Conservation (phyloP, 768 basidiomycete species). For the Lentinula sp. region DNA sequence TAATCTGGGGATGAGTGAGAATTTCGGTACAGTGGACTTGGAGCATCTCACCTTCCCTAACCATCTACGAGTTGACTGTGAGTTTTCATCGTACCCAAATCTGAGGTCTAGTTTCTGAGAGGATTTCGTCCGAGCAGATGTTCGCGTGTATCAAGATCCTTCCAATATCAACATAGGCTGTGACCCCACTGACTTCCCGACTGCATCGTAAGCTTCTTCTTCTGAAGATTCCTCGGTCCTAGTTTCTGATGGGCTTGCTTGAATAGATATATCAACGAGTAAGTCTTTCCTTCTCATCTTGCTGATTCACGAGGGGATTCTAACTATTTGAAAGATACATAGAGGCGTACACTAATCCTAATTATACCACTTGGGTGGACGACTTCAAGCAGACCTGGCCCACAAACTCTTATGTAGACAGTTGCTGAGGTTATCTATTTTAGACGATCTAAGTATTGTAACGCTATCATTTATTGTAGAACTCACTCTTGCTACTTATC, state of each 20-base stretch:
- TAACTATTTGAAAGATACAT: slow-evolving; percentile 26
- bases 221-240: neutral
- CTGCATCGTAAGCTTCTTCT: slow-evolving; percentile 33
- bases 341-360: slow-evolving; percentile 53
- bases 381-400: slow-evolving; percentile 43
- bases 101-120: neutral
- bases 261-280: slow-evolving; percentile 51
- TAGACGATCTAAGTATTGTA: neutral
- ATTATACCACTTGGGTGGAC: slow-evolving; percentile 36
- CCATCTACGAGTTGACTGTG: slow-evolving; percentile 35
- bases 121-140: slow-evolving; percentile 11
- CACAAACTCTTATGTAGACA: slow-evolving; percentile 40
- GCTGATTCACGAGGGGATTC: neutral
- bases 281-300: slow-evolving; percentile 13
- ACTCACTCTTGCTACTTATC: neutral
- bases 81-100: neutral
- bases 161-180: slow-evolving; percentile 68
- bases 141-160: slow-evolving; percentile 68
- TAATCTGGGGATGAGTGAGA: slow-evolving; percentile 69
- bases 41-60: slow-evolving; percentile 64
- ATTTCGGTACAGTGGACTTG: slow-evolving; percentile 72
- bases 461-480: neutral
- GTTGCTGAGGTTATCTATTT: slow-evolving; percentile 23
- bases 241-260: neutral
- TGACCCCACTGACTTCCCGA: slow-evolving; percentile 61